Percentiles rank a stretch among this genome's conserved stretches.
Conservation (phyloP, 192 early-diverging fungal species). For the Coemansia sp. region DNA sequence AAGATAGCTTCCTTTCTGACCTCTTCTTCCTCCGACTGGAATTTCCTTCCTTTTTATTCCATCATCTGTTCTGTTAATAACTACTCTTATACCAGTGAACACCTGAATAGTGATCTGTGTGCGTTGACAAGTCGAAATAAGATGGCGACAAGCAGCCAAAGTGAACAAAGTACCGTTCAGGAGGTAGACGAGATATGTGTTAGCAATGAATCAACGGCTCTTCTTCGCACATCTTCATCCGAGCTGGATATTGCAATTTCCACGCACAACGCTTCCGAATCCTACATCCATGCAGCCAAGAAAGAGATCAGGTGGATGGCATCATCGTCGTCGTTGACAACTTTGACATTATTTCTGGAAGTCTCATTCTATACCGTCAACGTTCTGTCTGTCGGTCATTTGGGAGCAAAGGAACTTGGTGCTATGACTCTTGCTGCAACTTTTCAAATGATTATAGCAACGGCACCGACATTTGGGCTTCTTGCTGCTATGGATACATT, state of each 20-base stretch:
- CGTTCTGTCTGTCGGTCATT: constrained; percentile 52
- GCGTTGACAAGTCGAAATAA: too few relatives aligned
- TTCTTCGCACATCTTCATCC: constrained; percentile 21
- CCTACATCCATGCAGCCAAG: constrained; percentile 18
- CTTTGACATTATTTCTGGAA: constrained; percentile 4
- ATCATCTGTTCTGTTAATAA: too few relatives aligned
- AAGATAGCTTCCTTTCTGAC: too few relatives aligned
- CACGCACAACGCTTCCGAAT: constrained; percentile 22
- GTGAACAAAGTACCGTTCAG: neutral
- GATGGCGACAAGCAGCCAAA: neutral
- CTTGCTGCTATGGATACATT: constrained; percentile 21
- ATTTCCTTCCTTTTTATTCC: too few relatives aligned
- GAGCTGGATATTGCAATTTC: constrained; percentile 17
- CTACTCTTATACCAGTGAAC: too few relatives aligned
- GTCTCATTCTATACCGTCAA: neutral
- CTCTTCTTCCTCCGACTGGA: too few relatives aligned
- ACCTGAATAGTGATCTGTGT: too few relatives aligned
- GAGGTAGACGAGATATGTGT: neutral
- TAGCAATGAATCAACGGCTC: constrained; percentile 21
- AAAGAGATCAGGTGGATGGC: constrained; percentile 28
- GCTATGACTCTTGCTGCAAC: constrained; percentile 9
- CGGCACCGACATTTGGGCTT: constrained; percentile 3
- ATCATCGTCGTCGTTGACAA: constrained; percentile 24
- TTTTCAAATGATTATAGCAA: neutral
- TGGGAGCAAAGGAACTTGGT: constrained; percentile 10